These are phyloP conservation scores for Capsella rubella DNA, from an alignment of 441 rosid genomes.

Conservation along the genomic window DNA sequence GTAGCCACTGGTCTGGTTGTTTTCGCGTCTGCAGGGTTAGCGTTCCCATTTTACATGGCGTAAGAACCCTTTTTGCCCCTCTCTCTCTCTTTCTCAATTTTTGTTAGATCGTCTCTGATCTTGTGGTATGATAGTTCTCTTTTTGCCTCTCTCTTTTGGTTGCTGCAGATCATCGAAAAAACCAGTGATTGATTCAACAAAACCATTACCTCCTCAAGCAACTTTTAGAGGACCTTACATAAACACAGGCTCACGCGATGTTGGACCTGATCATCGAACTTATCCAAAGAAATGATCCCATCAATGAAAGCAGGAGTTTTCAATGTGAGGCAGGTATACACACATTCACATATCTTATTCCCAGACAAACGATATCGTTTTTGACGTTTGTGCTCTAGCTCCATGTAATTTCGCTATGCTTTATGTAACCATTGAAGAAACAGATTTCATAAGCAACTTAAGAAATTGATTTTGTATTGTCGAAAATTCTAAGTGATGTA, in stretches of 20 bases:
- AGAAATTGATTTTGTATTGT: no score
- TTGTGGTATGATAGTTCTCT: not conserved
- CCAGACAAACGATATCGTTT: not conserved
- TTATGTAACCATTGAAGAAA: not conserved
- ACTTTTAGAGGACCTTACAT: constrained; percentile 96
- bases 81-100: not conserved
- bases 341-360: not conserved
- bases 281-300: constrained; percentile 69
- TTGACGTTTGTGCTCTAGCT: not conserved
- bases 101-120: not conserved
- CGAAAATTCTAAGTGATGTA: no score
- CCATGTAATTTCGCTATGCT: not conserved
- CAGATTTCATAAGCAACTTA: no score
- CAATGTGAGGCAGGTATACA: not conserved
- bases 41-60: constrained; percentile 91
- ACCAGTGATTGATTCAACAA: constrained; percentile 84
- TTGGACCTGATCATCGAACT: constrained; percentile 82
- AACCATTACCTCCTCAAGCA: constrained; percentile 91
- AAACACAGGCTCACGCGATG: constrained; percentile 89
- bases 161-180: constrained; percentile 67
- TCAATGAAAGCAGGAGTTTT: not conserved
- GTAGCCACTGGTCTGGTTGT: constrained; percentile 80
- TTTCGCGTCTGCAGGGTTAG: constrained; percentile 79
- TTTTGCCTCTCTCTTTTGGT: not conserved
- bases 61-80: constrained; percentile 43